Conservation (phyloP, 768 basidiomycete species). For the Rhizopogon vulgaris region DNA sequence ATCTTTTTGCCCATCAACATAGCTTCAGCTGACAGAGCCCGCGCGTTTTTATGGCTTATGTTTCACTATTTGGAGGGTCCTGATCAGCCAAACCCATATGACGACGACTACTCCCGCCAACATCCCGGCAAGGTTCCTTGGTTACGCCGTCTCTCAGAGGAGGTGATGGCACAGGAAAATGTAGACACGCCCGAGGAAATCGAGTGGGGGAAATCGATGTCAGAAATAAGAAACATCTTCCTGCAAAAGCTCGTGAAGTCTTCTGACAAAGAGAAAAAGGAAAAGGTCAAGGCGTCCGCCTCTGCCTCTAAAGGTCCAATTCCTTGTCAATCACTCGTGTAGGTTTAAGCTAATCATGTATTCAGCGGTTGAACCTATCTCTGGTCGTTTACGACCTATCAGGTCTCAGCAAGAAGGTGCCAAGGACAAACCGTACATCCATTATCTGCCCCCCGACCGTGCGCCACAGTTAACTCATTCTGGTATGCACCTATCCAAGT, state of each 20-base stretch:
- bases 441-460: conserved; percentile 26
- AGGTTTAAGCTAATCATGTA: neutral
- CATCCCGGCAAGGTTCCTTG: conserved; percentile 61
- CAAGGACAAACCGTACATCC: conserved; percentile 29
- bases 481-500: conserved; percentile 14
- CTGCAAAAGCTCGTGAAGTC: conserved; percentile 61
- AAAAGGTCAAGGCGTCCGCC: conserved; percentile 36
- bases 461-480: conserved; percentile 9
- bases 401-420: conserved; percentile 17
- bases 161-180: conserved; percentile 62
- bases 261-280: conserved; percentile 45
- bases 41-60: conserved; percentile 78
- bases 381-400: conserved; percentile 19
- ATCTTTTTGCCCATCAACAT: conserved; percentile 76
- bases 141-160: conserved; percentile 47
- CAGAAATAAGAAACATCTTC: conserved; percentile 62
- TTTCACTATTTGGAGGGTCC: conserved; percentile 76
- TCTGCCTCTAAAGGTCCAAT: conserved; percentile 24
- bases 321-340: conserved; percentile 3
- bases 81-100: conserved; percentile 64
- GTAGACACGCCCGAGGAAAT: conserved; percentile 74
- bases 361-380: conserved; percentile 18
- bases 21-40: conserved; percentile 66
- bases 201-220: conserved; percentile 74
- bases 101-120: conserved; percentile 53